phyloP scores from a whole-genome alignment of 129 eudicot genomes.

The Escallonia herrerae region DNA sequence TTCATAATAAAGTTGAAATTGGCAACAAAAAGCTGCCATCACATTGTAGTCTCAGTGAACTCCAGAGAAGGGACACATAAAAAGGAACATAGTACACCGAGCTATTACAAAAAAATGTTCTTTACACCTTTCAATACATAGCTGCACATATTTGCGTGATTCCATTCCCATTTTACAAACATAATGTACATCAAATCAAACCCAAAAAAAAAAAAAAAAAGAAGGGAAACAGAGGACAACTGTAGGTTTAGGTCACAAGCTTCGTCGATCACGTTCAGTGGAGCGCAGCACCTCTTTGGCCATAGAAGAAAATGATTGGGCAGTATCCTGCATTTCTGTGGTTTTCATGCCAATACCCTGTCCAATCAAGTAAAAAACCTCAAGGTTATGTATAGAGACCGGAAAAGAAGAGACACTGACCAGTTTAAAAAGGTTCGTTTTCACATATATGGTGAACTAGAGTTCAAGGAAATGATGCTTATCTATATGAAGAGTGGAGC shows the following conservation, averaged over 20 bases:
- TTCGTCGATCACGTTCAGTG: slow-evolving; percentile 41
- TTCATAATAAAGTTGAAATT: too few relatives aligned
- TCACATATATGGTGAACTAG: too few relatives aligned
- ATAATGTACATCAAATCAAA: slow-evolving; percentile 1
- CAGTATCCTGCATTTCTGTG: slow-evolving; percentile 78
- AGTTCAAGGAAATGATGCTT: too few relatives aligned
- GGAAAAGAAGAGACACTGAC: not conserved
- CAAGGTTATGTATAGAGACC: not conserved
- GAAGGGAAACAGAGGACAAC: too few relatives aligned
- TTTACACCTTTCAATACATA: not conserved
- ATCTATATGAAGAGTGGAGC: too few relatives aligned
- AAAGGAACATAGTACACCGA: not conserved
- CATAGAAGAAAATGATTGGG: slow-evolving; percentile 71
- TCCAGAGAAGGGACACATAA: not conserved
- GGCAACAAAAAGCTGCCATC: too few relatives aligned
- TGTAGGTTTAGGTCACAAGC: slow-evolving; percentile 19
- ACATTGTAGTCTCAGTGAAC: too few relatives aligned
- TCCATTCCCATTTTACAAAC: not conserved
- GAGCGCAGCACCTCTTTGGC: slow-evolving; percentile 63
- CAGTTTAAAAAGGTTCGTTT: too few relatives aligned
- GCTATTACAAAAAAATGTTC: not conserved
- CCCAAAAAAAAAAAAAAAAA: not conserved
- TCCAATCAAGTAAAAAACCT: not conserved
- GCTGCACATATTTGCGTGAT: not conserved
- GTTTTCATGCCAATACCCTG: slow-evolving; percentile 76